Evolutionary conservation across 768 basidiomycete genomes (phyloP), one percentile per base, ranked within the genome.

Genomic region (Suillus discolor): DNA sequence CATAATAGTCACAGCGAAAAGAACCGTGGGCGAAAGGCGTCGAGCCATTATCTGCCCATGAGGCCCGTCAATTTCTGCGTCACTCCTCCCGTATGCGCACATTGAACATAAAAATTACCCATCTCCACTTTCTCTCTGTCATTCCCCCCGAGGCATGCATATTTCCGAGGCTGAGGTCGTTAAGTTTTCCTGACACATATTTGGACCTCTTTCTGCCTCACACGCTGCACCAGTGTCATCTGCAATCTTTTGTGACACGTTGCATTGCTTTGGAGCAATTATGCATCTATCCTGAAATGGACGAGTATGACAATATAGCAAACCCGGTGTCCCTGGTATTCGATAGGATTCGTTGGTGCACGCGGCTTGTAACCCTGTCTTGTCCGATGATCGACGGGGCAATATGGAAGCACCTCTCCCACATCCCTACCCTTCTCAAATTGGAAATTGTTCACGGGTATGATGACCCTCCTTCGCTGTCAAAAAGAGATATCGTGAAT

Each of bases 191-290:
- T n/a, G 23, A 15, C 16, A 12, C 2, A 20, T 34, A 20, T 20
- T 6, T 55, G 11, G 0, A 55, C 31, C 18, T 34, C 4, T 55
- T 55, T 8, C 54, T 20, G 53, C 5, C 53, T 16, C 53, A 31
- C 4, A 31, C 4, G 31, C 53, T 54, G 18, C 53, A 9, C 5
- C 31, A 89, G 1, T 20, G 53, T 20, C 5, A 5, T 31, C 4
- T 34, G 12, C 2, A n/a, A n/a, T 12, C 31, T 18, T 5, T 31
- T 20, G 18, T 11, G 28, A 31, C 18, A 9, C 31, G 53, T 20
- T 20, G 28, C 8, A 1, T 18, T 54, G 2, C 18, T 12, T 54
- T 54, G 31, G 9, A 54, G 31, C 9, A 34, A 28, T 54, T 54
- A 12, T 31, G 0, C 31, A 2, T 54, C 53, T 0, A 6, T 31